Percentiles rank a stretch among this genome's conserved stretches.
These are phyloP conservation scores for Tephrocybe rancida DNA, from an alignment of 768 basidiomycete genomes.

Conservation along the genomic window DNA sequence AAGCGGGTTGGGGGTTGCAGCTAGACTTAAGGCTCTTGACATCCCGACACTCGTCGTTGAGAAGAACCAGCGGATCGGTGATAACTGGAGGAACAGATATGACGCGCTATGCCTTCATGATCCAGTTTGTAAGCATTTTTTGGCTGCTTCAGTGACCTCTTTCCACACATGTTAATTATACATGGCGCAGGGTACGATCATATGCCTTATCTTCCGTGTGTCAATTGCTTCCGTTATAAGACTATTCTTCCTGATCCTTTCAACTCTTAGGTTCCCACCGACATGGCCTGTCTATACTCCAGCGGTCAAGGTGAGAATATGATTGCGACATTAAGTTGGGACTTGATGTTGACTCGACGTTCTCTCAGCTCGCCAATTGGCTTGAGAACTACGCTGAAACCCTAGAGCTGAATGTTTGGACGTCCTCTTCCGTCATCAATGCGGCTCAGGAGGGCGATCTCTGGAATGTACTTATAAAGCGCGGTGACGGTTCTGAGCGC, in stretches of 20 bases:
- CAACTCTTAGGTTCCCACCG: slow-evolving; percentile 47
- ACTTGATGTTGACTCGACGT: too few relatives aligned
- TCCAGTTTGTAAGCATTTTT: slow-evolving; percentile 56
- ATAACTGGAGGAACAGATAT: slow-evolving; percentile 70
- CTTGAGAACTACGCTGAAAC: slow-evolving; percentile 63
- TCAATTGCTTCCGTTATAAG: slow-evolving; percentile 3
- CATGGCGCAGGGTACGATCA: slow-evolving; percentile 47
- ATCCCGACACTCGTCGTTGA: slow-evolving; percentile 61
- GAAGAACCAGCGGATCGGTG: slow-evolving; percentile 59
- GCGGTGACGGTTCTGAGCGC: slow-evolving; percentile 35
- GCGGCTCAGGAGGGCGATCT: slow-evolving; percentile 34
- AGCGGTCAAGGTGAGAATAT: slow-evolving; percentile 49
- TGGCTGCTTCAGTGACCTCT: slow-evolving; percentile 4
- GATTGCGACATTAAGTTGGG: too few relatives aligned
- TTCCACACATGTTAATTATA: not conserved
- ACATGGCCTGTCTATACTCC: slow-evolving; percentile 63
- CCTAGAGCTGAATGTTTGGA: slow-evolving; percentile 69
- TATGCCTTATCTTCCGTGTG: slow-evolving; percentile 63
- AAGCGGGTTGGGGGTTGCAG: slow-evolving; percentile 62
- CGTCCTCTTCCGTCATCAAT: slow-evolving; percentile 39
- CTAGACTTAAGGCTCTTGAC: slow-evolving; percentile 57
- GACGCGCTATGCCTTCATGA: slow-evolving; percentile 69
- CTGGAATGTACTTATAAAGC: slow-evolving; percentile 46
- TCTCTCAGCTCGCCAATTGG: slow-evolving; percentile 60
- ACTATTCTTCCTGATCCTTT: not conserved